phyloP scores from a whole-genome alignment of 306 rosid species.

The Ochetophila trinervis region DNA sequence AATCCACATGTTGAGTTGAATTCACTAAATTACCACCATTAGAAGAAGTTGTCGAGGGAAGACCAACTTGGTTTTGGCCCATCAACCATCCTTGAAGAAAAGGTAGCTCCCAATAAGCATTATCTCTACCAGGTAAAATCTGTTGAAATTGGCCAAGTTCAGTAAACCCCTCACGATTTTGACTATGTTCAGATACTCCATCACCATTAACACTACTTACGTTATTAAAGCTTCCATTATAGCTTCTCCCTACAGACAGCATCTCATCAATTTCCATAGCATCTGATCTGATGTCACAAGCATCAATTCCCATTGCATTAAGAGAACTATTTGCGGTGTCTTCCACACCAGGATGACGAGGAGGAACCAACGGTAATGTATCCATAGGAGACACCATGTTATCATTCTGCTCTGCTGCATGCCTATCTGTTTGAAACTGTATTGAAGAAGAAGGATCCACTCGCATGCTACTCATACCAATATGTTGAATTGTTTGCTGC shows the following conservation, averaged over 20 bases:
- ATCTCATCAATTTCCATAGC: conserved; percentile 35
- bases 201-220: conserved; percentile 33
- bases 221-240: conserved; percentile 38
- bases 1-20: conserved; percentile 26
- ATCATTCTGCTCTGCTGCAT: conserved; percentile 52
- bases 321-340: conserved; percentile 26
- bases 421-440: conserved; percentile 49
- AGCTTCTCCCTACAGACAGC: conserved; percentile 32
- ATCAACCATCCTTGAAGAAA: conserved; percentile 87
- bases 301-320: conserved; percentile 21
- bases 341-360: conserved; percentile 26
- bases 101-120: conserved; percentile 74
- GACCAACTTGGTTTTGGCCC: conserved; percentile 79
- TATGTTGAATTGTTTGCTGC: conserved; percentile 42
- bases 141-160: conserved; percentile 38
- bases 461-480: conserved; percentile 46
- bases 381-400: conserved; percentile 61
- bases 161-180: conserved; percentile 30
- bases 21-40: conserved; percentile 32
- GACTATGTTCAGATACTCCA: conserved; percentile 31
- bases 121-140: conserved; percentile 46
- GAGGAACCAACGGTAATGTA: conserved; percentile 28
- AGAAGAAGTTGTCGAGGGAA: conserved; percentile 33
- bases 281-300: conserved; percentile 28
- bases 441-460: conserved; percentile 48